phyloP scores from a whole-genome alignment of 495 filamentous ascomycete genomes.

The Tuber borchii region DNA sequence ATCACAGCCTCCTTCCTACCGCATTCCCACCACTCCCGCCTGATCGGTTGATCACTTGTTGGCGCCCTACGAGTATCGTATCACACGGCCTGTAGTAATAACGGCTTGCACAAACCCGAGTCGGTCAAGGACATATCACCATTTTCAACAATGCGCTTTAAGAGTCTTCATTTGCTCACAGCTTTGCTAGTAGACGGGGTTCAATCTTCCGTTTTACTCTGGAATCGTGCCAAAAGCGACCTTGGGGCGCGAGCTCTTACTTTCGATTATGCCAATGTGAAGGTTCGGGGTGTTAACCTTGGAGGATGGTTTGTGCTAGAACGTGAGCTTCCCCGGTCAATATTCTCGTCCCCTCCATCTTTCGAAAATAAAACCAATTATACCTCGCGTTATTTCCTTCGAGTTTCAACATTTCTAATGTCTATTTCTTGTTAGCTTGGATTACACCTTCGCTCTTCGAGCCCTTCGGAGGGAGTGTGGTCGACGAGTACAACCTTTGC shows the following conservation, averaged over 20 bases:
- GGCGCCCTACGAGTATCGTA: background rate
- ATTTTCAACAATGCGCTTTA: constrained; percentile 6
- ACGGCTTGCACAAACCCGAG: background rate
- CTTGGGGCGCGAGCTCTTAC: constrained; percentile 25
- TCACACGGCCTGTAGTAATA: background rate
- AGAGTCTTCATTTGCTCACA: constrained; percentile 10
- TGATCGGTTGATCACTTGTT: background rate
- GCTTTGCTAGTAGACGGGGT: constrained; percentile 16
- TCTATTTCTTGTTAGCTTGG: constrained; percentile 46
- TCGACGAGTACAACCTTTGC: constrained; percentile 60
- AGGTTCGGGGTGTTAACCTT: constrained; percentile 63
- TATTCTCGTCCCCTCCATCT: background rate
- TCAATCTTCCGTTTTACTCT: constrained; percentile 20
- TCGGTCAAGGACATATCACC: constrained; percentile 6
- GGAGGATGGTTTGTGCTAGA: constrained; percentile 73
- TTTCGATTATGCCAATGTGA: constrained; percentile 26
- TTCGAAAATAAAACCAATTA: background rate
- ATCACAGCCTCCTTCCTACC: constrained; percentile 2
- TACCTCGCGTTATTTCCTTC: constrained; percentile 7
- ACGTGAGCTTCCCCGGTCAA: constrained; percentile 37
- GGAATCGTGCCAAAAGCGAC: constrained; percentile 15
- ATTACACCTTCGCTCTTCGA: constrained; percentile 62
- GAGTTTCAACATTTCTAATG: constrained; percentile 15
- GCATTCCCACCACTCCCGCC: background rate
- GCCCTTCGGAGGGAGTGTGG: constrained; percentile 44